phyloP scores from a whole-genome alignment of 2,329 filamentous ascomycete species.

The Thermoascus crustaceus region DNA sequence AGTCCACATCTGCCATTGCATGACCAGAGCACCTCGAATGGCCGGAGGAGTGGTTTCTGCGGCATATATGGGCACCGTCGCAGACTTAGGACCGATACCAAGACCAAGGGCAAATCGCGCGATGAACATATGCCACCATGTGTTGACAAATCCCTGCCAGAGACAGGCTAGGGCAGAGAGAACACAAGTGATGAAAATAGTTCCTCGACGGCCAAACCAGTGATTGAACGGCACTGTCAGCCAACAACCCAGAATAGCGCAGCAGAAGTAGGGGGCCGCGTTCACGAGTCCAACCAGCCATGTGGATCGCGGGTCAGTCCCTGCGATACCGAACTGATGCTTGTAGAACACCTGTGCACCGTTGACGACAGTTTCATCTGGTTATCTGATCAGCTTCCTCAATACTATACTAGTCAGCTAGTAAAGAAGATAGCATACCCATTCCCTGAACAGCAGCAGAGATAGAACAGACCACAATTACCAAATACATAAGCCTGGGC shows the following conservation, averaged over 20 bases:
- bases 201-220: conserved; percentile 60
- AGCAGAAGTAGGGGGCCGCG: conserved; percentile 51
- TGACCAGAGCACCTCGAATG: conserved; percentile 68
- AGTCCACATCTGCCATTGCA: conserved; percentile 65
- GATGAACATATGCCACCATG: conserved; percentile 63
- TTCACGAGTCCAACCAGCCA: conserved; percentile 59
- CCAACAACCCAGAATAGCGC: conserved; percentile 64
- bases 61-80: conserved; percentile 68
- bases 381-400: background rate
- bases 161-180: conserved; percentile 52
- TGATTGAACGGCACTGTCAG: conserved; percentile 65
- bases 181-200: conserved; percentile 67
- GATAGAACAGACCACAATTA: conserved; percentile 59
- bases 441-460: conserved; percentile 65
- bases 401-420: background rate
- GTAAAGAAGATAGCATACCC: conserved; percentile 33
- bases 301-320: conserved; percentile 38
- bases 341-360: conserved; percentile 61
- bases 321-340: conserved; percentile 51
- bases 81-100: conserved; percentile 67
- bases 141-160: conserved; percentile 58
- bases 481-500: conserved; percentile 55
- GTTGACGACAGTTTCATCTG: conserved; percentile 61
- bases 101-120: conserved; percentile 67
- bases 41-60: conserved; percentile 63